A percentile compares a stretch with the other conserved stretches of the same genome.
phyloP scores from a whole-genome alignment of 495 filamentous ascomycete genomes.

The Terfezia claveryi region DNA sequence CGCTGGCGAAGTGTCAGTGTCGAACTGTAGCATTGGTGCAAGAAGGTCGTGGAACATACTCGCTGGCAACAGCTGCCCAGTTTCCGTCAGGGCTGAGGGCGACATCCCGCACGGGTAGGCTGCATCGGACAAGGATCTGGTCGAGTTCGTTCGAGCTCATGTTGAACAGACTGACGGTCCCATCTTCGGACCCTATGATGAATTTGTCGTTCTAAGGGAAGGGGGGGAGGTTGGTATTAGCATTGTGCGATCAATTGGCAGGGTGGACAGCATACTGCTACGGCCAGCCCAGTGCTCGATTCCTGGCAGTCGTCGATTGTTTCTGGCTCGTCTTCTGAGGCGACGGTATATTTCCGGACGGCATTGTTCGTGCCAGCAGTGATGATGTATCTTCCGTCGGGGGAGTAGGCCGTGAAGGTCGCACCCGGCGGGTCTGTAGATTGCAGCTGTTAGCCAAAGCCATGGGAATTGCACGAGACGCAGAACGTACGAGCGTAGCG shows the following conservation, averaged over 20 bases:
- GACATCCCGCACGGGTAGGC: slow-evolving; percentile 67
- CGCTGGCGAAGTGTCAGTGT: slow-evolving; percentile 21
- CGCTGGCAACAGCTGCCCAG: slow-evolving; percentile 91
- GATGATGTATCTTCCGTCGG: slow-evolving; percentile 45
- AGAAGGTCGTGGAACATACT: slow-evolving; percentile 22
- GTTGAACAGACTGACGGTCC: slow-evolving; percentile 72
- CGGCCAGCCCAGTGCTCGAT: slow-evolving; percentile 51
- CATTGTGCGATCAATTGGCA: too few relatives aligned
- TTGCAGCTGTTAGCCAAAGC: background rate
- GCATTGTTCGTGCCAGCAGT: slow-evolving; percentile 81
- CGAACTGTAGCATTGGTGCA: slow-evolving; percentile 18
- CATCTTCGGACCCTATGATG: slow-evolving; percentile 75
- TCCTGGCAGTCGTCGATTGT: slow-evolving; percentile 78
- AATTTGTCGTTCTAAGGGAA: slow-evolving; percentile 50
- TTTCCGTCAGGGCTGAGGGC: slow-evolving; percentile 59
- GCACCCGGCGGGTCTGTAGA: slow-evolving; percentile 41
- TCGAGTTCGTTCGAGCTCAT: slow-evolving; percentile 54
- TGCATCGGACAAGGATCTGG: slow-evolving; percentile 55
- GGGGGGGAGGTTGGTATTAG: too few relatives aligned
- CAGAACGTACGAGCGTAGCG: too few relatives aligned
- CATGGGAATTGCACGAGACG: too few relatives aligned
- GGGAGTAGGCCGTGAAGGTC: slow-evolving; percentile 44
- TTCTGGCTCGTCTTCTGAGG: slow-evolving; percentile 69
- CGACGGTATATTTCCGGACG: slow-evolving; percentile 74
- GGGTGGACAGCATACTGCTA: slow-evolving; percentile 27